Evolutionary conservation across 129 eudicot genomes (phyloP), one percentile per base, ranked within the genome.

Genomic region (Artemisia tridentata): DNA sequence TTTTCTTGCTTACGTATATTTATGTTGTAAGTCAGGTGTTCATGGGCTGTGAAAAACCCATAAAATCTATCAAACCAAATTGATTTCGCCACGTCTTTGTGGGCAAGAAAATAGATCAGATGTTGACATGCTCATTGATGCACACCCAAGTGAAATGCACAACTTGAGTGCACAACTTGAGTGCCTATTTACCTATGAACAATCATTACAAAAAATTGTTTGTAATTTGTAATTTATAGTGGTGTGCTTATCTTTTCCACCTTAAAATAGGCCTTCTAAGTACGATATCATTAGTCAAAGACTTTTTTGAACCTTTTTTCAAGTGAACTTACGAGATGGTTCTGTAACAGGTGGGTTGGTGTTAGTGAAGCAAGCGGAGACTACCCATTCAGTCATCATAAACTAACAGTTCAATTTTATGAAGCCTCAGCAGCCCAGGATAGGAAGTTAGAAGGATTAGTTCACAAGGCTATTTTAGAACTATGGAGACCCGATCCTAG

Each of bases 361-460:
- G 96, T 90, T 70, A 79, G 95, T 72, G 95, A 87, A 80, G 86
- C 96, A 68, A 85, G 88, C 71, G 98, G 98, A 76, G 96, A 93
- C 56, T 93, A n/a, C n/a, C n/a, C n/a, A n/a, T n/a, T n/a, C n/a
- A n/a, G n/a, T n/a, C n/a, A n/a, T n/a, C n/a, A n/a, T n/a, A n/a
- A n/a, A n/a, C n/a, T n/a, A n/a, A n/a, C n/a, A n/a, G n/a, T n/a
- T n/a, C n/a, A n/a, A n/a, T 92, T 92, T 78, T 92, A 86, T 79
- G 96, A 92, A 48, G 85, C 91, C 69, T 80, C 95, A 68, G 85
- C 98, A 7, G 96, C 98, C 98, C n/a, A 92, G 79, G 98, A 92
- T 75, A 80, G 98, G 54, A 92, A 92, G 80, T 83, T 92, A 70
- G 96, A 92, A 80, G 98, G 96, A 21, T 78, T 92, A 79, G 92